Percentiles rank a stretch among this genome's conserved stretches.
phyloP scores from a whole-genome alignment of 768 basidiomycete species.

The Boletus edulis region DNA sequence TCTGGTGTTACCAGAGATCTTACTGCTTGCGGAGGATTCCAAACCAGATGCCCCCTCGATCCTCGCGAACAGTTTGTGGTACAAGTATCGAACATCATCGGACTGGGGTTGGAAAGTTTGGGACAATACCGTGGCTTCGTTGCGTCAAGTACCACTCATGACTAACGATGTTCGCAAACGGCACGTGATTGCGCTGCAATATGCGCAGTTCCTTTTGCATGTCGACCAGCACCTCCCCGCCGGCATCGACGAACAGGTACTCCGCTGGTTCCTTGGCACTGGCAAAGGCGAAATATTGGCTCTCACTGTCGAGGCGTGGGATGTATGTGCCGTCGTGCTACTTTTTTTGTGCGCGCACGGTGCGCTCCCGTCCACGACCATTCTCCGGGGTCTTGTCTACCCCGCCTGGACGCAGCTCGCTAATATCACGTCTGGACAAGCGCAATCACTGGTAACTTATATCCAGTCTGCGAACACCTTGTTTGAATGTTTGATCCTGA shows the following conservation, averaged over 20 bases:
- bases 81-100: constrained; percentile 68
- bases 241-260: constrained; percentile 68
- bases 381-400: constrained; percentile 73
- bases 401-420: constrained; percentile 71
- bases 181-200: constrained; percentile 56
- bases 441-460: constrained; percentile 45
- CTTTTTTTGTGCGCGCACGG: constrained; percentile 64
- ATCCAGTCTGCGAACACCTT: constrained; percentile 63
- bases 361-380: constrained; percentile 67
- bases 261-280: constrained; percentile 68
- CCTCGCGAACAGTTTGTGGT: constrained; percentile 78
- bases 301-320: constrained; percentile 64
- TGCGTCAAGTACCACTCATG: constrained; percentile 66
- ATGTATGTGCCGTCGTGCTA: constrained; percentile 58
- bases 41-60: constrained; percentile 61
- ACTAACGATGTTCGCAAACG: constrained; percentile 45
- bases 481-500: constrained; percentile 58
- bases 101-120: constrained; percentile 84
- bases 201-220: constrained; percentile 67
- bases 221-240: constrained; percentile 75
- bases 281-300: constrained; percentile 63
- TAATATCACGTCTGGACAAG: constrained; percentile 35
- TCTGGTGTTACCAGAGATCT: constrained; percentile 55
- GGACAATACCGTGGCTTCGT: constrained; percentile 76
- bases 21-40: constrained; percentile 58